phyloP scores from a whole-genome alignment of 2,329 filamentous ascomycete genomes.

The Aureobasidium sp. region DNA sequence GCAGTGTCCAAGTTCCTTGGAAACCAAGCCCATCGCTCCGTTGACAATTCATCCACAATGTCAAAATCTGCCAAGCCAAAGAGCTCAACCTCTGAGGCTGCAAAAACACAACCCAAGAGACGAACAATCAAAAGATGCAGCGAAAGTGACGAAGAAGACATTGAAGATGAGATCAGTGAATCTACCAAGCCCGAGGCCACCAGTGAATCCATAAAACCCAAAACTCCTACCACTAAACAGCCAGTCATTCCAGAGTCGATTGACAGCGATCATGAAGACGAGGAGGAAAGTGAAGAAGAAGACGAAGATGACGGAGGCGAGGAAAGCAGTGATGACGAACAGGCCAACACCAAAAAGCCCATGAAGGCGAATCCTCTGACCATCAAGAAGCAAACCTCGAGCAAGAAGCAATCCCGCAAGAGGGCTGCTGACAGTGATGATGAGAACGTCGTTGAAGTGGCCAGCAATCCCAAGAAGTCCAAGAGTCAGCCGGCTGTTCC shows the following conservation, averaged over 20 bases:
- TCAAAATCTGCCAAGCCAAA: constrained; percentile 1
- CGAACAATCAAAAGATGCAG: neutral
- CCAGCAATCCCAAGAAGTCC: neutral
- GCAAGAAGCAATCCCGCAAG: neutral
- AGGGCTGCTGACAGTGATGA: neutral
- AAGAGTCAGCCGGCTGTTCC: neutral
- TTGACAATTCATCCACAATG: neutral
- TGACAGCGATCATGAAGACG: neutral
- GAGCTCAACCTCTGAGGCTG: constrained; percentile 10
- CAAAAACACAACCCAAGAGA: neutral
- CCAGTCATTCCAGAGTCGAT: neutral
- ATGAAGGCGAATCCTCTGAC: neutral
- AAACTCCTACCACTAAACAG: neutral
- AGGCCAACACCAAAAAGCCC: neutral
- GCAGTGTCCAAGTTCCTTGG: neutral
- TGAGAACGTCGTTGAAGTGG: neutral
- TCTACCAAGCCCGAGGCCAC: neutral
- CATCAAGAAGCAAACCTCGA: neutral
- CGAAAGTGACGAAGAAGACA: neutral
- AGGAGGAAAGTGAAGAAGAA: neutral
- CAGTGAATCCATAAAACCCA: neutral
- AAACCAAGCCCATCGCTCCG: neutral
- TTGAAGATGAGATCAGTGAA: neutral
- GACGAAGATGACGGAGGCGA: neutral
- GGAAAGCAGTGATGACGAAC: neutral